Evolutionary conservation across 1,284 basidiomycete species (phyloP).

Genomic region (Cryptococcus jaspeensis): DNA sequence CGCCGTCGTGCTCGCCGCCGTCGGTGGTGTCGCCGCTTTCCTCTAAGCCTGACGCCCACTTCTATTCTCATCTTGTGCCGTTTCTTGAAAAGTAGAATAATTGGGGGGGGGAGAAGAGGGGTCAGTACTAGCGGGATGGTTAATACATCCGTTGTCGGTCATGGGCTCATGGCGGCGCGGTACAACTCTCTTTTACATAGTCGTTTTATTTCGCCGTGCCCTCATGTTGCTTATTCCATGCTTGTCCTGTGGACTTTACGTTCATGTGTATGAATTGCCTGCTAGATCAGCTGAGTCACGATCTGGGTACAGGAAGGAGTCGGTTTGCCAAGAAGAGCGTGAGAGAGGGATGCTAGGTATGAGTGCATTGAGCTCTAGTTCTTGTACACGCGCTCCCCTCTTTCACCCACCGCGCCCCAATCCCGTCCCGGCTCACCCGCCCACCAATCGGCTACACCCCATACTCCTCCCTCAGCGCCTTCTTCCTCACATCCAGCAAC

Average conservation of each 20-base stretch:
- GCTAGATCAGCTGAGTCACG: neutral
- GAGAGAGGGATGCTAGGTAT: neutral
- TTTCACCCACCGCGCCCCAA: no score
- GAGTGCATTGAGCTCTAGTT: neutral
- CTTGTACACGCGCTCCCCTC: neutral
- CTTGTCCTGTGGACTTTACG: neutral
- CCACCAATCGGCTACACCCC: constrained; percentile 47
- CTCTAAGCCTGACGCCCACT: constrained; percentile 14
- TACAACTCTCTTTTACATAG: neutral
- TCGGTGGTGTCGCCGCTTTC: constrained; percentile 30
- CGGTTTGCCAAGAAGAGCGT: neutral
- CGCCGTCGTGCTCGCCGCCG: constrained; percentile 23
- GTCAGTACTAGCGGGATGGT: no score
- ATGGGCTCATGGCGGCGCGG: neutral
- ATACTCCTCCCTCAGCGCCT: constrained; percentile 79
- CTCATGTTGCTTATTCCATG: constrained; percentile 2
- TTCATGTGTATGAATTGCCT: constrained; percentile 3
- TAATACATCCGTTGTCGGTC: neutral
- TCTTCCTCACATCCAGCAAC: constrained; percentile 74
- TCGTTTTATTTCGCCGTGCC: no score
- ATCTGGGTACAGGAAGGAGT: neutral
- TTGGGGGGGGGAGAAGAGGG: no score
- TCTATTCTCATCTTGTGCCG: no score
- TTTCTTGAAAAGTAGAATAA: no score
- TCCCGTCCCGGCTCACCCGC: no score